phyloP scores from a whole-genome alignment of 306 rosid species.

The Sicyos baderoa region DNA sequence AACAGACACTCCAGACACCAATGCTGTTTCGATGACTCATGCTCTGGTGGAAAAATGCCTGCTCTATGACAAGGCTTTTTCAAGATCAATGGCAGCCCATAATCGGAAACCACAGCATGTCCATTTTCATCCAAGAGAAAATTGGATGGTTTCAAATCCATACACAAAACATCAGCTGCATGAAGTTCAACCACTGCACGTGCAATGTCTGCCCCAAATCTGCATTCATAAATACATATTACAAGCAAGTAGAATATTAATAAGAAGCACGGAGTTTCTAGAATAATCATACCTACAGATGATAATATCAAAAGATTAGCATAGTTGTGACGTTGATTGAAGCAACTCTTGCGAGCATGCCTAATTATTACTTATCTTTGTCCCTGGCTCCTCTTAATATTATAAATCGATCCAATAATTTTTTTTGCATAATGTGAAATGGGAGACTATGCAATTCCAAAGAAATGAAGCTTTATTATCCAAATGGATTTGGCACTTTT shows the following conservation, averaged over 20 bases:
- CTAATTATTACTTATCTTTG: too few species aligned
- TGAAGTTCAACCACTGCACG: slow-evolving; percentile 98
- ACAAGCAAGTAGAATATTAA: not conserved
- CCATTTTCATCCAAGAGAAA: slow-evolving; percentile 87
- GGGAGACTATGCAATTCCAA: too few species aligned
- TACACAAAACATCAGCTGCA: slow-evolving; percentile 94
- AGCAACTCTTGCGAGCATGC: too few species aligned
- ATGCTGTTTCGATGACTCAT: slow-evolving; percentile 70
- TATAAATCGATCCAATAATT: too few species aligned
- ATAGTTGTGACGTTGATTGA: not conserved
- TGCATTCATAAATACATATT: slow-evolving; percentile 29
- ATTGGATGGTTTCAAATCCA: slow-evolving; percentile 97
- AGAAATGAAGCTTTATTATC: too few species aligned
- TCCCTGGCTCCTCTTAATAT: too few species aligned
- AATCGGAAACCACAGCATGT: slow-evolving; percentile 90
- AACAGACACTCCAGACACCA: slow-evolving; percentile 96
- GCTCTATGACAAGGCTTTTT: slow-evolving; percentile 96
- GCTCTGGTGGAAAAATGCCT: slow-evolving; percentile 45
- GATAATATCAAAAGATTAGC: not conserved
- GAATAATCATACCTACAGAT: not conserved
- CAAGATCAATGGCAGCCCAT: slow-evolving; percentile 86
- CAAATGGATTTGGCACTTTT: too few species aligned
- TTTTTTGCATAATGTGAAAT: too few species aligned
- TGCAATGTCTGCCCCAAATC: slow-evolving; percentile 96
- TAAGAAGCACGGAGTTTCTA: not conserved